Percentiles rank a stretch among this genome's conserved stretches.
phyloP scores from a whole-genome alignment of 2,329 filamentous ascomycete genomes.

The Microsporum ferrugineum region DNA sequence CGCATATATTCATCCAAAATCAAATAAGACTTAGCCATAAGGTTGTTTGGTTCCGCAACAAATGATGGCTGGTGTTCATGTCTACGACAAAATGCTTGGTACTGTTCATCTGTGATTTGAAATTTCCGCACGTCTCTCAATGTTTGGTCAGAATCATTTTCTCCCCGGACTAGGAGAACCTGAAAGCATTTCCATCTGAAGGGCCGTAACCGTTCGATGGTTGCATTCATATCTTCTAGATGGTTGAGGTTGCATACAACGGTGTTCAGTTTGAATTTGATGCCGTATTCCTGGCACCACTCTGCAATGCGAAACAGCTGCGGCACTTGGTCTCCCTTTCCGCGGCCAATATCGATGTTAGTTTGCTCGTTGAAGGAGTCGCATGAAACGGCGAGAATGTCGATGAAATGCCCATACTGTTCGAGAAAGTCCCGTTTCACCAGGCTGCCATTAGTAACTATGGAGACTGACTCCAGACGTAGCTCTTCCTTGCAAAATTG shows the following conservation, averaged over 20 bases:
- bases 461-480: slow-evolving; percentile 40
- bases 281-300: slow-evolving; percentile 38
- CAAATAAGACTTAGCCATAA: slow-evolving; percentile 44
- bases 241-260: slow-evolving; percentile 42
- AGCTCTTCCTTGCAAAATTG: slow-evolving; percentile 41
- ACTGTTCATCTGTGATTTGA: slow-evolving; percentile 39
- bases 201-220: slow-evolving; percentile 33
- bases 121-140: slow-evolving; percentile 36
- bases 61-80: slow-evolving; percentile 35
- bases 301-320: slow-evolving; percentile 35
- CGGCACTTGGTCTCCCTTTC: slow-evolving; percentile 37
- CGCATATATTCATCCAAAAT: slow-evolving; percentile 43
- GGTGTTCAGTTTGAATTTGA: slow-evolving; percentile 50
- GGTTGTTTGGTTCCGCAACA: slow-evolving; percentile 40
- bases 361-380: slow-evolving; percentile 43
- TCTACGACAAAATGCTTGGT: slow-evolving; percentile 34
- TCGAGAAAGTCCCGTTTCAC: slow-evolving; percentile 36
- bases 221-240: slow-evolving; percentile 39
- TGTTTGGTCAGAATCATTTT: slow-evolving; percentile 39
- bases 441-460: slow-evolving; percentile 44
- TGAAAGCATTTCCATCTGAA: slow-evolving; percentile 49
- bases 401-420: slow-evolving; percentile 35
- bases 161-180: slow-evolving; percentile 41
- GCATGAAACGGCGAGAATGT: slow-evolving; percentile 46
- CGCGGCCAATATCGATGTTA: slow-evolving; percentile 43